Percentiles rank a stretch among this genome's conserved stretches.
Conservation (phyloP, 768 basidiomycete genomes). For the Cubamyces sp. region DNA sequence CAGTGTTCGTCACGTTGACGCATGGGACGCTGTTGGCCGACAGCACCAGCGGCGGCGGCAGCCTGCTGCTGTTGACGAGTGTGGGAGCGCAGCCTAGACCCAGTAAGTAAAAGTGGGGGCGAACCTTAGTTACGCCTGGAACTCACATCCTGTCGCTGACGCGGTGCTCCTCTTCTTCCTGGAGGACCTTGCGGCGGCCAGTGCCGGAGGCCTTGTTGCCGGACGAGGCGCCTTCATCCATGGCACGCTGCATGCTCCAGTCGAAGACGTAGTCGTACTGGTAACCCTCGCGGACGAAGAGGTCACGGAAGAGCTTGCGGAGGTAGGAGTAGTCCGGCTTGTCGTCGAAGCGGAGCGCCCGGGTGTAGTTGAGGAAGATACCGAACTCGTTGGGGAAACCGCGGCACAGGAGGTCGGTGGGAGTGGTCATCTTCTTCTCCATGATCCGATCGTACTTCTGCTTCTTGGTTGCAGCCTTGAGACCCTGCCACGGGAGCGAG, state of each 20-base stretch:
- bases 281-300: slow-evolving; percentile 96
- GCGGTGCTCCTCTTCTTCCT: slow-evolving; percentile 85
- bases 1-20: slow-evolving; percentile 53
- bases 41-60: slow-evolving; percentile 49
- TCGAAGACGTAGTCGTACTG: slow-evolving; percentile 99
- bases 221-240: slow-evolving; percentile 65
- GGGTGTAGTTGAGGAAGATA: slow-evolving; percentile 98
- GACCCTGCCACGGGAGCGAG: slow-evolving; percentile 97
- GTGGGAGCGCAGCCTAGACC: slow-evolving; percentile 79
- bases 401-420: slow-evolving; percentile 94
- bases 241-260: slow-evolving; percentile 88
- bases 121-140: slow-evolving; percentile 27
- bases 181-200: slow-evolving; percentile 78
- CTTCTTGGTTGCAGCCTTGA: slow-evolving; percentile 99
- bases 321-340: slow-evolving; percentile 99
- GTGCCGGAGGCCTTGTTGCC: slow-evolving; percentile 64
- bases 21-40: slow-evolving; percentile 48
- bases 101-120: slow-evolving; percentile 26
- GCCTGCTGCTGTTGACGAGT: slow-evolving; percentile 76
- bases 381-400: slow-evolving; percentile 99
- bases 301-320: slow-evolving; percentile 98
- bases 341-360: slow-evolving; percentile 98
- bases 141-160: slow-evolving; percentile 83
- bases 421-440: slow-evolving; percentile 99
- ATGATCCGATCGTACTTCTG: slow-evolving; percentile 99